Evolutionary conservation across 108 stramenopile genomes (phyloP).

Genomic region (Schizochytrium sp.): DNA sequence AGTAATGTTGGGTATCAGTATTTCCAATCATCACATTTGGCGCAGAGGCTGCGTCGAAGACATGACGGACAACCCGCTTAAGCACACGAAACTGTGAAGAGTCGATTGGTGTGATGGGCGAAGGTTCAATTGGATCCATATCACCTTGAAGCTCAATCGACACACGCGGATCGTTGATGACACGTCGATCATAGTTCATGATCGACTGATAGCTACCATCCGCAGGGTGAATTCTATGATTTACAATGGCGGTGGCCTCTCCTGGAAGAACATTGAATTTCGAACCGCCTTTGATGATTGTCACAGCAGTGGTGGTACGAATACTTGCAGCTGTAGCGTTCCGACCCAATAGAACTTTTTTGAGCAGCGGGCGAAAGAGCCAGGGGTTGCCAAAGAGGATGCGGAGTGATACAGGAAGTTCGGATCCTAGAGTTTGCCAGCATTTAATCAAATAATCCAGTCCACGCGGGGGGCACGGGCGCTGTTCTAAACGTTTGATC

Average conservation of each 20-base stretch:
- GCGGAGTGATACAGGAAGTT: background rate
- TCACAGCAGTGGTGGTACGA: constrained; percentile 61
- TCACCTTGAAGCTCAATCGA: background rate
- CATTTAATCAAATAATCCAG: background rate
- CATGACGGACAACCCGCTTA: background rate
- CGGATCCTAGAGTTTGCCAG: background rate
- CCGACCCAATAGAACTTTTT: background rate
- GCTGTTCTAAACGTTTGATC: constrained; percentile 17
- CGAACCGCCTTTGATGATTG: constrained; percentile 21
- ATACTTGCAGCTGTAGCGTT: constrained; percentile 31
- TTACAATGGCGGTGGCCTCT: constrained; percentile 49
- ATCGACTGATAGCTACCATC: constrained; percentile 14
- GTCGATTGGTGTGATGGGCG: background rate
- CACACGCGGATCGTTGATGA: constrained; percentile 56
- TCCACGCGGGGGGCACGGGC: constrained; percentile 41
- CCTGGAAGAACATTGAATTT: constrained; percentile 62
- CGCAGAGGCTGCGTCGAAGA: background rate
- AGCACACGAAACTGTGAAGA: background rate
- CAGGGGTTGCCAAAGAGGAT: constrained; percentile 43
- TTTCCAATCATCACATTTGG: constrained; percentile 55
- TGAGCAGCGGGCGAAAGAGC: constrained; percentile 37
- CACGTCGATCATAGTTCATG: constrained; percentile 39
- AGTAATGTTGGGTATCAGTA: constrained; percentile 62
- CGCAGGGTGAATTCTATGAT: constrained; percentile 61
- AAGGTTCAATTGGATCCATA: background rate